phyloP scores from a whole-genome alignment of 2,329 filamentous ascomycete genomes.

The Parascedosporium putredinis region DNA sequence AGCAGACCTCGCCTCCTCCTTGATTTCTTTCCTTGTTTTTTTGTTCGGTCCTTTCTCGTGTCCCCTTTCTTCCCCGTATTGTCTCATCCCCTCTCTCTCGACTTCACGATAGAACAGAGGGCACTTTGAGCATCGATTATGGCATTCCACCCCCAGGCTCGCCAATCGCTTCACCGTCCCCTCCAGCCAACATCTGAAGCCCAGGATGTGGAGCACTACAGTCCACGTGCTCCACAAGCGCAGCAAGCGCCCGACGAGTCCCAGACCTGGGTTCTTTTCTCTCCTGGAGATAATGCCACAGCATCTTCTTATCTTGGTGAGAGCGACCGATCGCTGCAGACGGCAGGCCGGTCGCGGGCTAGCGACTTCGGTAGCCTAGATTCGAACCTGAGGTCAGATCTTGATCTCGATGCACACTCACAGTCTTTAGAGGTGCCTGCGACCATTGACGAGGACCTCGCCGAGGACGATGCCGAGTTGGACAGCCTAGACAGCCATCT shows the following conservation, averaged over 20 bases:
- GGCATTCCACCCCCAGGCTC: slow-evolving; percentile 52
- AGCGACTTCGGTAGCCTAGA: slow-evolving; percentile 76
- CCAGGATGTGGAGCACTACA: neutral
- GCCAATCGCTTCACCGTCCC: slow-evolving; percentile 37
- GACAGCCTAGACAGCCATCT: slow-evolving; percentile 91
- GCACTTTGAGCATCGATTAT: too few relatives aligned
- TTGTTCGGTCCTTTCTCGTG: too few relatives aligned
- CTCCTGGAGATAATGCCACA: slow-evolving; percentile 52
- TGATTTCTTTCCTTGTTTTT: neutral
- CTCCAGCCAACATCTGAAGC: neutral
- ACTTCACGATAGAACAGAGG: too few relatives aligned
- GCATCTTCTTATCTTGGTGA: slow-evolving; percentile 61
- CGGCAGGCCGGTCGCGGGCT: slow-evolving; percentile 59
- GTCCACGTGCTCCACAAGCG: slow-evolving; percentile 17
- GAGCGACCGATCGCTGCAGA: slow-evolving; percentile 52
- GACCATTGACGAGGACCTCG: slow-evolving; percentile 22
- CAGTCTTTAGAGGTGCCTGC: slow-evolving; percentile 24
- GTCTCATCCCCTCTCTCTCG: too few relatives aligned
- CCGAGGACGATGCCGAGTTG: slow-evolving; percentile 65
- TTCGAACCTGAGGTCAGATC: slow-evolving; percentile 25
- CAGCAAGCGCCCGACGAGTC: slow-evolving; percentile 48
- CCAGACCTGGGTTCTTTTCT: slow-evolving; percentile 95
- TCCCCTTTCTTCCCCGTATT: too few relatives aligned
- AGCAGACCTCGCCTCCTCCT: neutral
- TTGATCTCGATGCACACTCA: slow-evolving; percentile 8